Evolutionary conservation across 2,329 filamentous ascomycete genomes (phyloP), one percentile per base, ranked within the genome.

Genomic region (Lithohypha guttulata): DNA sequence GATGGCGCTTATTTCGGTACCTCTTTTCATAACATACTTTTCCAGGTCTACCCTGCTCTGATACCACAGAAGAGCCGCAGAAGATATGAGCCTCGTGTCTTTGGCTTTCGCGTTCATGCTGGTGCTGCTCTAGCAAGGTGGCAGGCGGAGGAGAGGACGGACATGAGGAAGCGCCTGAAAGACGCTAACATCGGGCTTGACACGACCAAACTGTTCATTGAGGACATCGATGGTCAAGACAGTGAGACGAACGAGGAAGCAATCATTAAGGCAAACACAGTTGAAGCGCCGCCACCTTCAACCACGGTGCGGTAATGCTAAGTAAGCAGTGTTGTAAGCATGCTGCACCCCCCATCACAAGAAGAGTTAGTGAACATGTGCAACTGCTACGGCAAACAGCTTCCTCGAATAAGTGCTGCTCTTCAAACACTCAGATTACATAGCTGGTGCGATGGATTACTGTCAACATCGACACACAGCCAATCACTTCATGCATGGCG

Each of bases 1-100:
- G 91, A 98, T 59, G 91, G 91, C 47, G 91, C 91, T 49, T 98
- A 96, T 71, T 98, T 98, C 53, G 91, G 91, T 52, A 87, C 89
- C 33, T 93, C 84, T 2, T 98, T 98, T 70, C 89, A 95, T 71
- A 95, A 95, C 65, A 95, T 98, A 63, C 77, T 98, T 46, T 96
- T 98, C 69, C 91, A 98, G 62, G 91, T 98, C 40, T 96, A 96
- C 59, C 89, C 91, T 4, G 78, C 83, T 17, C 72, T 98, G 52
- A 77, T 93, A 36, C 91, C 91, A 2, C 69, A 77, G 50, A 98
- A 96, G 71, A 85, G 77, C 52, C 70, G 79, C 46, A 79, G 85
- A 48, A 77, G 91, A 50, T 95, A 96, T 63, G 75, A 89, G 41
- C 91, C 91, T 17, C 77, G 83, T 42, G 81, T 93, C 44, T 98